Percentiles rank a stretch among this genome's conserved stretches.
phyloP scores from a whole-genome alignment of 2,329 filamentous ascomycete genomes.

The Coleophoma crateriformis region DNA sequence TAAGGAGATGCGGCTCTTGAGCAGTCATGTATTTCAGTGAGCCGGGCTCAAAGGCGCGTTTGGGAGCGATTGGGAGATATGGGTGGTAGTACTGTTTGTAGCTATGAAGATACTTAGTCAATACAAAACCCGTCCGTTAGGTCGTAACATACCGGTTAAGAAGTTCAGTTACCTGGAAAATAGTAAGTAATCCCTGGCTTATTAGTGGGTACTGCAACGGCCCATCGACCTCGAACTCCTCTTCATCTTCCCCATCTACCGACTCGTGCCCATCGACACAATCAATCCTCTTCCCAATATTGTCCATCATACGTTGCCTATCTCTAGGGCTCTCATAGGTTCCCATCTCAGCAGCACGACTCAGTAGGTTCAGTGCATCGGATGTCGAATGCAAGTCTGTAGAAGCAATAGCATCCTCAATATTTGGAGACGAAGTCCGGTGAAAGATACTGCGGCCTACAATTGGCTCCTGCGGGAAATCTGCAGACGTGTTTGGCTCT shows the following conservation, averaged over 20 bases:
- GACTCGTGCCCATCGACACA: not conserved
- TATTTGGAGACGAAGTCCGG: constrained; percentile 7
- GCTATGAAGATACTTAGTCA: constrained; percentile 42
- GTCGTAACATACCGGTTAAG: constrained; percentile 4
- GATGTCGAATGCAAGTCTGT: constrained; percentile 35
- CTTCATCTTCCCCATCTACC: not conserved
- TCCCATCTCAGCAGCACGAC: constrained; percentile 35
- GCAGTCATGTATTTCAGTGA: constrained; percentile 49
- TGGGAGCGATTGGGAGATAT: constrained; percentile 61
- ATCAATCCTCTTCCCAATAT: not conserved
- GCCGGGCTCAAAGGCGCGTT: constrained; percentile 50
- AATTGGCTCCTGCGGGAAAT: constrained; percentile 7
- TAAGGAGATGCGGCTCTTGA: constrained; percentile 59
- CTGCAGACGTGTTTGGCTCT: constrained; percentile 2
- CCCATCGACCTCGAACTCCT: not conserved
- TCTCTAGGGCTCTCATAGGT: constrained; percentile 9
- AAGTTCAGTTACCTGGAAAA: constrained; percentile 5
- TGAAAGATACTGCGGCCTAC: constrained; percentile 3
- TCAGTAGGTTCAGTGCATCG: constrained; percentile 34
- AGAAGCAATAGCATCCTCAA: constrained; percentile 35
- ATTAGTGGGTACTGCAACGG: constrained; percentile 10
- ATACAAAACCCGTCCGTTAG: constrained; percentile 22
- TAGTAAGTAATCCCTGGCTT: constrained; percentile 8
- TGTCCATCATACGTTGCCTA: constrained; percentile 8
- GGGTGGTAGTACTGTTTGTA: constrained; percentile 63